These are phyloP conservation scores for Hygrophila difformis DNA, from an alignment of 257 asterid species.

Conservation along the genomic window DNA sequence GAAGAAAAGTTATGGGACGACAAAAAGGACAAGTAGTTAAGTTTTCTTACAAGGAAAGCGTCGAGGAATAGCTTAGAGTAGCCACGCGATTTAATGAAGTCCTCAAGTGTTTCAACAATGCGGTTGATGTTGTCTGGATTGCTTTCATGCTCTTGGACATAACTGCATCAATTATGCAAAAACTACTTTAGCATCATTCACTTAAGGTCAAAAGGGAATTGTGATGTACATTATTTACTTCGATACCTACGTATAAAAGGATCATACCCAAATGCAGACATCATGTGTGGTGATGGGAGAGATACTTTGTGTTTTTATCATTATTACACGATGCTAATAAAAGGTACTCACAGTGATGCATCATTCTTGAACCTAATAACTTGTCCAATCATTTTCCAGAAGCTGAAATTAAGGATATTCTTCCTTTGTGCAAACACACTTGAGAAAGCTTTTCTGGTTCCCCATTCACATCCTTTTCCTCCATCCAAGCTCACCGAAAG, in stretches of 20 bases:
- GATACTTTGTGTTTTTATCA: too few relatives aligned
- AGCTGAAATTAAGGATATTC: constrained; percentile 55
- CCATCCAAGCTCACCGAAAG: constrained; percentile 84
- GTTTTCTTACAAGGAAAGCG: constrained; percentile 74
- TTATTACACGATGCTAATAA: too few relatives aligned
- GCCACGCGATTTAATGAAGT: constrained; percentile 56
- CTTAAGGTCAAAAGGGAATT: too few relatives aligned
- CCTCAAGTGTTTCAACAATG: constrained; percentile 50
- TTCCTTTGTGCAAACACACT: constrained; percentile 81
- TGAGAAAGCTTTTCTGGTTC: constrained; percentile 67
- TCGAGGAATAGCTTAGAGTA: constrained; percentile 76
- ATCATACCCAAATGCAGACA: too few relatives aligned
- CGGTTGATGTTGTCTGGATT: constrained; percentile 63
- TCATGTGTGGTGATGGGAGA: too few relatives aligned
- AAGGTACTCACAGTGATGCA: constrained; percentile 33
- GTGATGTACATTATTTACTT: too few relatives aligned
- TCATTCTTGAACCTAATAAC: constrained; percentile 76
- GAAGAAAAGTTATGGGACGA: too few relatives aligned
- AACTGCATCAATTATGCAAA: constrained; percentile 30
- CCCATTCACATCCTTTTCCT: constrained; percentile 87
- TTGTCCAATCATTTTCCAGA: constrained; percentile 82
- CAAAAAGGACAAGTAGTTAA: background rate
- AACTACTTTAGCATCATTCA: too few relatives aligned
- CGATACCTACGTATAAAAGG: too few relatives aligned
- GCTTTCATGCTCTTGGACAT: constrained; percentile 63